phyloP scores from a whole-genome alignment of 2,329 filamentous ascomycete genomes.

The Lecanicillium sp. region DNA sequence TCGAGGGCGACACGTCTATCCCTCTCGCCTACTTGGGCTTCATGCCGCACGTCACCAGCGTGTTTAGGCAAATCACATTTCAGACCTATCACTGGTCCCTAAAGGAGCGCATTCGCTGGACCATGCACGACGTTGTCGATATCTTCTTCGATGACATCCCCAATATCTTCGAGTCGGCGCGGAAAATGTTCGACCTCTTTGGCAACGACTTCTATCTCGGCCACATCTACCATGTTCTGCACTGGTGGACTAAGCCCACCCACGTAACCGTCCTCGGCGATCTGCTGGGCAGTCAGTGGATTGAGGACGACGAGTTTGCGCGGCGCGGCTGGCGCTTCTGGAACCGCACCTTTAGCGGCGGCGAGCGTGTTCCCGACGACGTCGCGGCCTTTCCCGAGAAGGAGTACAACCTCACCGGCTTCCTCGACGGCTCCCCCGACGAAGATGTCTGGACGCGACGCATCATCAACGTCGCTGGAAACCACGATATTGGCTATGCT shows the following conservation, averaged over 20 bases:
- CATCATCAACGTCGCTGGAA: slow-evolving; percentile 85
- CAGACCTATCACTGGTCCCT: slow-evolving; percentile 36
- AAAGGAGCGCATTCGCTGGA: slow-evolving; percentile 43
- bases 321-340: slow-evolving; percentile 68
- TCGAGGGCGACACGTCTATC: slow-evolving; percentile 86
- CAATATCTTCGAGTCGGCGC: slow-evolving; percentile 54
- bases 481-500: slow-evolving; percentile 94
- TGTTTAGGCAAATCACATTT: slow-evolving; percentile 40
- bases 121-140: slow-evolving; percentile 52
- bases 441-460: slow-evolving; percentile 59
- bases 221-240: slow-evolving; percentile 78
- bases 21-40: slow-evolving; percentile 46
- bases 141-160: slow-evolving; percentile 62
- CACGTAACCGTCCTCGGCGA: slow-evolving; percentile 88
- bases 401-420: slow-evolving; percentile 43
- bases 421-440: slow-evolving; percentile 35
- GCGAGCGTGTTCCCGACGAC: slow-evolving; percentile 53
- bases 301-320: slow-evolving; percentile 76
- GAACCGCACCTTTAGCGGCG: slow-evolving; percentile 67
- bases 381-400: slow-evolving; percentile 38
- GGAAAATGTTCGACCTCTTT: slow-evolving; percentile 79
- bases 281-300: slow-evolving; percentile 91
- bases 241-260: slow-evolving; percentile 79
- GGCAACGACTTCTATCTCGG: slow-evolving; percentile 94
- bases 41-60: slow-evolving; percentile 45